Evolutionary conservation across 2,329 filamentous ascomycete genomes (phyloP).

Genomic region (Pseudocercospora cruenta): DNA sequence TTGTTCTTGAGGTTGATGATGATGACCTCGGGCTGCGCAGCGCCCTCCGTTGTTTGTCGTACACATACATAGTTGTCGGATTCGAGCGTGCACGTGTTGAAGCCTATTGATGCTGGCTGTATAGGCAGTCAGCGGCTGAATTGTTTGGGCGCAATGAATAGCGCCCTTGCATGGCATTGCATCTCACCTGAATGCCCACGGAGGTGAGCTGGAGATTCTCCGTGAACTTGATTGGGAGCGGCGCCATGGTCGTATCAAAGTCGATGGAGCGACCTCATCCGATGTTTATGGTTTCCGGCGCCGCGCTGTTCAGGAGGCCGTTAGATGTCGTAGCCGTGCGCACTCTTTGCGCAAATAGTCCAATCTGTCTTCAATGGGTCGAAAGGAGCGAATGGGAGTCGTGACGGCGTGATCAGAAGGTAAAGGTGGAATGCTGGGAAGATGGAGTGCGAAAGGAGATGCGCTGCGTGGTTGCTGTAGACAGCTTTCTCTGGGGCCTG

Average conservation of each 20-base stretch:
- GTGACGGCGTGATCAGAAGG: slow-evolving; percentile 34
- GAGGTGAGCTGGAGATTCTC: slow-evolving; percentile 74
- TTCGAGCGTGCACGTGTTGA: slow-evolving; percentile 93
- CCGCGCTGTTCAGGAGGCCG: slow-evolving; percentile 26
- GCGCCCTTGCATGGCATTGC: background rate
- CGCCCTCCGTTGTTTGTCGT: slow-evolving; percentile 86
- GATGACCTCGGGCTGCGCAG: slow-evolving; percentile 87
- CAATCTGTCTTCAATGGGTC: slow-evolving; percentile 17
- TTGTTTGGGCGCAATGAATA: background rate
- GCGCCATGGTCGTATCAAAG: slow-evolving; percentile 50
- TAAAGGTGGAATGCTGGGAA: slow-evolving; percentile 10
- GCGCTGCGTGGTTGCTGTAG: background rate
- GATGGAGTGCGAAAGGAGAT: slow-evolving; percentile 3
- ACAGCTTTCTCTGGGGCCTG: slow-evolving; percentile 7
- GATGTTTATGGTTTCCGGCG: slow-evolving; percentile 28
- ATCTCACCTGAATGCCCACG: slow-evolving; percentile 54
- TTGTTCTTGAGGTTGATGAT: slow-evolving; percentile 97
- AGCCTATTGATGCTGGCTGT: slow-evolving; percentile 74
- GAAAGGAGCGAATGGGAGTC: slow-evolving; percentile 39
- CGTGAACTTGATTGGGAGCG: slow-evolving; percentile 88
- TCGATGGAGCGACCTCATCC: slow-evolving; percentile 32
- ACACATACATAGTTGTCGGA: slow-evolving; percentile 97
- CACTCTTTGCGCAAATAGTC: slow-evolving; percentile 22
- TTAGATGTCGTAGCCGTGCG: slow-evolving; percentile 10
- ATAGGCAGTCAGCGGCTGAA: slow-evolving; percentile 27